These are phyloP conservation scores for Salix exigua DNA, from an alignment of 345 rosid genomes.

Conservation along the genomic window DNA sequence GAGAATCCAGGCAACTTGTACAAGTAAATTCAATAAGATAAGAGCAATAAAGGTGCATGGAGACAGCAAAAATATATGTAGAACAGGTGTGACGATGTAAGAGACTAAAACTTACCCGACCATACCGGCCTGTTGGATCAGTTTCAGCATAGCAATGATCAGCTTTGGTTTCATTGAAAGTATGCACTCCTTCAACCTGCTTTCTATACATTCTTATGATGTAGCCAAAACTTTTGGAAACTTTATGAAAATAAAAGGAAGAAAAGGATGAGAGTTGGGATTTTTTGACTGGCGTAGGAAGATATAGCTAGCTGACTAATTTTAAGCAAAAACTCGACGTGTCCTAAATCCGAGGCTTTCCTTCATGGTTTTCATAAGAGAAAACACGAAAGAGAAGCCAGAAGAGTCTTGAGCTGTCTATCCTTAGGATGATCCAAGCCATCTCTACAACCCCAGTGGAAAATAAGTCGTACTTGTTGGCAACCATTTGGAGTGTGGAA, in stretches of 20 bases:
- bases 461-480: constrained; percentile 12
- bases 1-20: neutral
- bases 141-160: constrained; percentile 30
- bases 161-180: constrained; percentile 12
- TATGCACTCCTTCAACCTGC: constrained; percentile 7
- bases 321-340: neutral
- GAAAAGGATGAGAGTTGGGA: neutral
- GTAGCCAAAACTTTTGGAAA: neutral
- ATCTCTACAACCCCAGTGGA: constrained; percentile 25
- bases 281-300: too few relatives aligned
- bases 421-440: constrained; percentile 31
- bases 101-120: constrained; percentile 38
- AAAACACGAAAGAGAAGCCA: constrained; percentile 35
- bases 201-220: constrained; percentile 25
- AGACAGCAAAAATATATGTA: neutral
- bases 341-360: constrained; percentile 29
- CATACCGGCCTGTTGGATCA: constrained; percentile 49
- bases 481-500: constrained; percentile 16
- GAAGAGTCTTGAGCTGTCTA: constrained; percentile 33
- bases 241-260: neutral
- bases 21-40: neutral
- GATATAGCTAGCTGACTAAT: neutral
- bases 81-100: neutral
- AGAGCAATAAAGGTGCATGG: neutral
- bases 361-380: constrained; percentile 41